Evolutionary conservation across 495 filamentous ascomycete species (phyloP).

Genomic region (Letharia columbiana): DNA sequence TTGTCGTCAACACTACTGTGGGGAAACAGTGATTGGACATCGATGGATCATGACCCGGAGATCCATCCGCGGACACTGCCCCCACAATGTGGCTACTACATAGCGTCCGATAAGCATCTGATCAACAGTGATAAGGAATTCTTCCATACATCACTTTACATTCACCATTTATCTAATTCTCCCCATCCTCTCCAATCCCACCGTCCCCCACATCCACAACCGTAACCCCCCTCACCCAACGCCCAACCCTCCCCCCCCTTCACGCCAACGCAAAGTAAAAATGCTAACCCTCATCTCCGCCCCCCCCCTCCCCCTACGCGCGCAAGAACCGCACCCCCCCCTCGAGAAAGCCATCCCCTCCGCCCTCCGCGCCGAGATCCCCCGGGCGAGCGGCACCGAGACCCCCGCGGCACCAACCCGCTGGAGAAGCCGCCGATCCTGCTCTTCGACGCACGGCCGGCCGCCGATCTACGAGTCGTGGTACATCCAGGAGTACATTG

Average conservation of each 20-base stretch:
- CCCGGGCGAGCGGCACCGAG: neutral
- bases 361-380: neutral
- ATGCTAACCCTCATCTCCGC: constrained; percentile 1
- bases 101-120: neutral
- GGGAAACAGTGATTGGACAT: too few relatives aligned
- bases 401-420: neutral
- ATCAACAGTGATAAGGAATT: neutral
- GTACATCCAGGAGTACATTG: neutral
- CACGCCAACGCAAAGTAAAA: neutral
- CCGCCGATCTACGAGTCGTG: neutral
- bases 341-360: neutral
- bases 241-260: neutral
- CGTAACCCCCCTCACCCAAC: neutral
- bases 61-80: neutral
- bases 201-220: too few relatives aligned
- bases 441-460: neutral
- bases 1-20: too few relatives aligned
- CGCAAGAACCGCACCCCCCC: neutral
- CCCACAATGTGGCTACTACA: neutral
- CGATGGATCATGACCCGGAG: neutral
- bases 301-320: neutral
- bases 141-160: too few relatives aligned
- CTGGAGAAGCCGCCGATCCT: neutral
- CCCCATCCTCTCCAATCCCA: too few relatives aligned
- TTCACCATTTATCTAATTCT: too few relatives aligned